phyloP scores from a whole-genome alignment of 345 rosid genomes.

The Chamaenerion angustifolium region DNA sequence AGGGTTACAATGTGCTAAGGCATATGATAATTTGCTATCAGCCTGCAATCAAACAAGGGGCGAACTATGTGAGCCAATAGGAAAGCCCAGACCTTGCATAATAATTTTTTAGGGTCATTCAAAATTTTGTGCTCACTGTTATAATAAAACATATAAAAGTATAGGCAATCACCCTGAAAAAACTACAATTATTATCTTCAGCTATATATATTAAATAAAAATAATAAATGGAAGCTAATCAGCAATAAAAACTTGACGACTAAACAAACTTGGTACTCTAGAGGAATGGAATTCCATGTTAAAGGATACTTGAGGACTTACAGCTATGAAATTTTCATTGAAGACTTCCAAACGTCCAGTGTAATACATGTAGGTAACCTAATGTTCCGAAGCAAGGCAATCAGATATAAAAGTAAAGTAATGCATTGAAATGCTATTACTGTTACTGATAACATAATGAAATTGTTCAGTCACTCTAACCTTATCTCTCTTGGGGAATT shows the following conservation, averaged over 20 bases:
- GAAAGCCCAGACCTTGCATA: neutral
- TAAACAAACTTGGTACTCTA: neutral
- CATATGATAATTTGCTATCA: slow-evolving; percentile 82
- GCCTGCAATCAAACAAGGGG: slow-evolving; percentile 41
- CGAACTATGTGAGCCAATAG: slow-evolving; percentile 3
- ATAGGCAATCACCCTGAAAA: no score
- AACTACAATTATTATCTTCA: no score
- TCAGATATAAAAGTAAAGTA: no score
- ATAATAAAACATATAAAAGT: no score
- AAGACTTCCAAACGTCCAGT: slow-evolving; percentile 96
- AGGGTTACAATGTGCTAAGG: slow-evolving; percentile 65
- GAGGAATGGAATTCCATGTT: neutral
- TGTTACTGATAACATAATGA: neutral
- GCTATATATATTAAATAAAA: no score
- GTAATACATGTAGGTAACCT: slow-evolving; percentile 98
- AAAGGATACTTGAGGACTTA: slow-evolving; percentile 24
- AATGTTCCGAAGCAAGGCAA: slow-evolving; percentile 9
- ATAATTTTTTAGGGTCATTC: neutral
- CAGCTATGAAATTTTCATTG: slow-evolving; percentile 90
- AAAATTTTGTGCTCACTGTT: no score
- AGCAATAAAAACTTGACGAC: no score
- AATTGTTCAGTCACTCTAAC: slow-evolving; percentile 17
- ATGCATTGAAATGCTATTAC: slow-evolving; percentile 2
- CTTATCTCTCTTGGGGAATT: slow-evolving; percentile 88
- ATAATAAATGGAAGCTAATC: no score